Evolutionary conservation across 768 basidiomycete genomes (phyloP), one percentile per base, ranked within the genome.

Genomic region (Phaffia tasmanica): DNA sequence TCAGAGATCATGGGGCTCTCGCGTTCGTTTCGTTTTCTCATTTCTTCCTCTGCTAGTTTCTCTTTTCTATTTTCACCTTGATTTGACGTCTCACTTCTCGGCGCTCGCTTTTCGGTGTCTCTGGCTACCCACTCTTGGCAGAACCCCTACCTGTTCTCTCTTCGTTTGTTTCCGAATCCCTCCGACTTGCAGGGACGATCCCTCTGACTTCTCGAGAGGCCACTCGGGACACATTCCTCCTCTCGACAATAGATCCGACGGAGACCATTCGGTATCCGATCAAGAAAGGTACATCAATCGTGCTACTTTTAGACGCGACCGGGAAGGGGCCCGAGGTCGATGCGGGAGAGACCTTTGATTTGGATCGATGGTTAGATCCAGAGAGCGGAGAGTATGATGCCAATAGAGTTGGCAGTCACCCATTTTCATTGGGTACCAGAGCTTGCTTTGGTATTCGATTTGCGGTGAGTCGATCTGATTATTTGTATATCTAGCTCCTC

Each of bases 201-300:
- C 56, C 56, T 6, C 56, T 57, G 6, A 57, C 56, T 29, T 57
- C 56, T 25, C 25, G 56, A 57, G 56, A 57, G 32, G 56, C 56
- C 56, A 57, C 56, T 19, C 25, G 19, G 27, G 56, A 57, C 27
- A 57, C 56, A 57, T 21, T 14, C 27, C 56, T 57, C 27, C n/a
- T 57, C 56, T 57, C 56, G 18, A 32, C 27, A 7, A 32, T 6
- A 57, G n/a, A 21, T 15, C 27, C 19, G 27, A 6, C 9, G 27
- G 56, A 29, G 56, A 27, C 27, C 16, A 16, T 29, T 29, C 19
- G 7, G 18, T 57, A 57, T 29, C 56, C 56, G 19, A 16, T 57
- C 25, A 25, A 25, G 18, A 57, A 57, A 27, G 56, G 56, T 7
- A 57, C 56, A 32, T 29, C 56, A 23, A 25, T 57, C 25, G 56